Evolutionary conservation across 306 rosid genomes (phyloP), one percentile per base, ranked within the genome.

Genomic region (Quercus rubra): DNA sequence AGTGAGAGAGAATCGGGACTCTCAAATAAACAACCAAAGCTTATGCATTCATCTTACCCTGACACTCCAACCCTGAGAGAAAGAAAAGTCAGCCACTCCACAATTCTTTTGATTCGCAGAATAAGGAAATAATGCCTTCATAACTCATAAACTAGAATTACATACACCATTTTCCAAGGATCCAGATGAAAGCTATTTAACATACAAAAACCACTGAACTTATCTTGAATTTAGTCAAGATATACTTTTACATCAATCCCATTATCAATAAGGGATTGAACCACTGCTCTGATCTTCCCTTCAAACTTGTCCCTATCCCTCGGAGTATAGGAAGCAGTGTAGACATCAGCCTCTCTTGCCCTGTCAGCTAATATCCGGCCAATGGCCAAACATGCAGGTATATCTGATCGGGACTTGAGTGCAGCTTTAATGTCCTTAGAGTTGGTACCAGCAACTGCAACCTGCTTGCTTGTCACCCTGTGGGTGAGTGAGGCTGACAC

Each of bases 401-500:
- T 90, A 78, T 95, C 99, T 0, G 94, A 92, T 7, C 99, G 92
- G 20, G 98, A 95, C 82, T 57, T 76, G 67, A 95, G 97, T 18
- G 78, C 93, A 38, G 97, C 97, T 85, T 95, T 95, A 21, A 95
- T 91, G 85, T 95, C 98, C 78, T 95, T 95, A 55, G 99, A 94
- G 90, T 95, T 95, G 57, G 99, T 95, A 28, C 99, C 99, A 1
- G 99, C 97, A 79, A 93, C 97, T 55, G 97, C 97, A 84, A 95
- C 99, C 85, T 92, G 99, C 80, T 89, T 92, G 82, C 95, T 83
- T 41, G 98, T 92, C 74, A 90, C 91, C 87, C 99, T 83, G 79
- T 95, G 99, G 28, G 99, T 95, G 38, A 95, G 85, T 13, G 98
- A 91, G 74, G 99, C 99, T 18, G 97, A 88, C 67, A 95, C 97